Conservation (phyloP, 1,139 yeast genomes). For the Magnusiomyces tetraspermus region DNA sequence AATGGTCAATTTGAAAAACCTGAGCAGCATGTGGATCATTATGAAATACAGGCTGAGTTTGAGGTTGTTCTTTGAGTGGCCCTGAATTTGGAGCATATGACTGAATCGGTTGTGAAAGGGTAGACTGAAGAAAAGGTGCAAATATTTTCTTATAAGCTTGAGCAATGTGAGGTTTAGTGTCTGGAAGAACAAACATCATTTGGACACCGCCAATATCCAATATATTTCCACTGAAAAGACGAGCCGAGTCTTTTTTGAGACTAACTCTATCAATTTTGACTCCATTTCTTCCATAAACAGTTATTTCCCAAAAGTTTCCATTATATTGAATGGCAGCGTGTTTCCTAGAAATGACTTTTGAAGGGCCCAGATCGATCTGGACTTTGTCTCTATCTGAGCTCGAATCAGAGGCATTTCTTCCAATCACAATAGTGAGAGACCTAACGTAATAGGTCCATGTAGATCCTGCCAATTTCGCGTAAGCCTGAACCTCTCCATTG, state of each 20-base stretch:
- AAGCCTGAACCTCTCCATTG: conserved; percentile 87
- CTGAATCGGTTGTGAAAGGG: not conserved
- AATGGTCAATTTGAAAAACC: no score
- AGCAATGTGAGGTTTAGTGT: conserved; percentile 53
- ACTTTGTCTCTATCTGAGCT: conserved; percentile 31
- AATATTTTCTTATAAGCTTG: conserved; percentile 14
- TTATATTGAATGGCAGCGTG: conserved; percentile 83
- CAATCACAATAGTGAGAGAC: conserved; percentile 65
- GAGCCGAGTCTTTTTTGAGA: conserved; percentile 42
- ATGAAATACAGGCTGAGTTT: no score
- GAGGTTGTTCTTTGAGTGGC: no score
- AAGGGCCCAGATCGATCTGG: conserved; percentile 91
- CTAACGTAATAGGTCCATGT: conserved; percentile 93
- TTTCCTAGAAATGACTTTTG: conserved; percentile 84
- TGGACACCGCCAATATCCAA: conserved; percentile 95
- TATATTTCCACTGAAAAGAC: conserved; percentile 71
- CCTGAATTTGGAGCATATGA: no score
- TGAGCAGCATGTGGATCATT: no score
- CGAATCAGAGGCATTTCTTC: conserved; percentile 61
- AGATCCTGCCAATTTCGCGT: conserved; percentile 86
- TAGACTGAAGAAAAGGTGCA: not conserved
- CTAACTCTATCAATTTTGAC: conserved; percentile 63
- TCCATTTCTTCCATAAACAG: conserved; percentile 82
- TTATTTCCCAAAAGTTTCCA: conserved; percentile 74
- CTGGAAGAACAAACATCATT: conserved; percentile 97